Percentiles rank a stretch among this genome's conserved stretches.
These are phyloP conservation scores for Psilocybe mexicana DNA, from an alignment of 1,284 basidiomycete genomes.

Conservation along the genomic window DNA sequence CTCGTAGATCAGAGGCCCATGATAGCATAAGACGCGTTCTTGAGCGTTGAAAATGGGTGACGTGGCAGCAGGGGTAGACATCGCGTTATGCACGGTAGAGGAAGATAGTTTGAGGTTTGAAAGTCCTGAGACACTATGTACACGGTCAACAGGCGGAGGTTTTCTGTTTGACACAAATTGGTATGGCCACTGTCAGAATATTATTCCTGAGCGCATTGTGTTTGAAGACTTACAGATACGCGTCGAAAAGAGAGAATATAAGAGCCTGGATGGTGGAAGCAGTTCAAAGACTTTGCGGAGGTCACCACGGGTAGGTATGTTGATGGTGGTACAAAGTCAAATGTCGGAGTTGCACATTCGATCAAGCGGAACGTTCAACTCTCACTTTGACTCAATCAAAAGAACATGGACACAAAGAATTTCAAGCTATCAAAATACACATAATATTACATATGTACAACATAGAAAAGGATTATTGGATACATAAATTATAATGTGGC, in stretches of 20 bases:
- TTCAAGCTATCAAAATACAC: neutral
- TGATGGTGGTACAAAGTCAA: conserved; percentile 7
- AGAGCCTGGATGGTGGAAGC: neutral
- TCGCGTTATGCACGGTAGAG: neutral
- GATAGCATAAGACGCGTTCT: conserved; percentile 91
- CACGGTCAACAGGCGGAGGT: neutral
- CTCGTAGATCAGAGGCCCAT: conserved; percentile 93
- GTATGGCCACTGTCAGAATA: neutral
- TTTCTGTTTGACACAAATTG: neutral
- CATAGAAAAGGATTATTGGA: neutral
- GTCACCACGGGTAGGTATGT: neutral
- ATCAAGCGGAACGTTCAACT: neutral
- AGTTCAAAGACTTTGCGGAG: neutral
- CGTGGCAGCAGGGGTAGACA: conserved; percentile 12
- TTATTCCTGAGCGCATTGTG: neutral
- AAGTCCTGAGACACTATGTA: neutral
- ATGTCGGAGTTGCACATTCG: conserved; percentile 9
- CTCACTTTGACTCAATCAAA: neutral
- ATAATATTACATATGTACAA: neutral
- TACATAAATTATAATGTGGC: neutral
- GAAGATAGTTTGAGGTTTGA: neutral
- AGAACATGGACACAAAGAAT: neutral
- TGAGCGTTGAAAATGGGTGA: conserved; percentile 39
- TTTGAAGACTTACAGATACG: neutral
- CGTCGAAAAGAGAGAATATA: neutral